Percentiles rank a stretch among this genome's conserved stretches.
phyloP scores from a whole-genome alignment of 257 asterid species.

The Solanum infundibuliforme region DNA sequence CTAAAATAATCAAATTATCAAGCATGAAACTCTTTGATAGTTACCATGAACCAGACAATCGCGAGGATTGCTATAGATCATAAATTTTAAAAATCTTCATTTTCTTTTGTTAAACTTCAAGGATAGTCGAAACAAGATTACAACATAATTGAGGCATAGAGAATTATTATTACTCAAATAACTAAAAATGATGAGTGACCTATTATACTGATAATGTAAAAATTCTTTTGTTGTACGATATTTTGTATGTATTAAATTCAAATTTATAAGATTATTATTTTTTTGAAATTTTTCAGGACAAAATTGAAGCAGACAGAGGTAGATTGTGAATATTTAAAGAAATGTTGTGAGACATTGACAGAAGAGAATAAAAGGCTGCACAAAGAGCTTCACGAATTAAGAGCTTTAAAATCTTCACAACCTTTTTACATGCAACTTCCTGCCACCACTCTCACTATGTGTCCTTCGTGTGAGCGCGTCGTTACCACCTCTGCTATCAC shows the following conservation, averaged over 20 bases:
- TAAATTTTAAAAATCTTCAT: background rate
- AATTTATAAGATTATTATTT: background rate
- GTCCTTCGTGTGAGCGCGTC: slow-evolving; percentile 81
- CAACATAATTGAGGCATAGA: background rate
- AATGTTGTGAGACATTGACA: slow-evolving; percentile 72
- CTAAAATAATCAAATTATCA: background rate
- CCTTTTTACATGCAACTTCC: slow-evolving; percentile 91
- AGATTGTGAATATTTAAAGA: slow-evolving; percentile 86
- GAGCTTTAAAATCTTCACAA: slow-evolving; percentile 68
- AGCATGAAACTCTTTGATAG: background rate
- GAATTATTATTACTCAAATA: background rate
- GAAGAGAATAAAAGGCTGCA: slow-evolving; percentile 80
- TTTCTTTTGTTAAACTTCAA: background rate
- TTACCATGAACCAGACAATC: background rate
- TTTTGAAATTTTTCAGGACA: slow-evolving; percentile 33
- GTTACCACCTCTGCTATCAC: slow-evolving; percentile 14
- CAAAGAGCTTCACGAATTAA: slow-evolving; percentile 75
- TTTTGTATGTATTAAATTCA: background rate
- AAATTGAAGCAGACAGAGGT: slow-evolving; percentile 95
- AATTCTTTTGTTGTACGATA: background rate
- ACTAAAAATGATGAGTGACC: background rate
- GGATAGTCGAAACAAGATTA: background rate
- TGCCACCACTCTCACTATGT: slow-evolving; percentile 85
- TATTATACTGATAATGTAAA: background rate
- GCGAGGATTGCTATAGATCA: background rate